These are phyloP conservation scores for Lyophyllum shimeji DNA, from an alignment of 768 basidiomycete genomes.

Conservation along the genomic window DNA sequence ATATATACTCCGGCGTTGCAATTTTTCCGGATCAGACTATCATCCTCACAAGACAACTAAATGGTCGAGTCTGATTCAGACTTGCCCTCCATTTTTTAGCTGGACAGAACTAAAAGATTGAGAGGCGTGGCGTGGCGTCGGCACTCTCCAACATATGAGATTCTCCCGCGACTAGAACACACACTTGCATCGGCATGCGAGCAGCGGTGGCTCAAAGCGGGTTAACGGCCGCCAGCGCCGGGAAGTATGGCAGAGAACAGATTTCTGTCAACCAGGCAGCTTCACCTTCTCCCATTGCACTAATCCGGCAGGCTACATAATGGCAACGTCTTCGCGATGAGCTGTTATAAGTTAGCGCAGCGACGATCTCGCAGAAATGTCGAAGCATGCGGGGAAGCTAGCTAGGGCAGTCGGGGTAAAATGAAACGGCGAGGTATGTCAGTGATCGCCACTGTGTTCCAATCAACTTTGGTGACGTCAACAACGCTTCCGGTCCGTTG, in stretches of 20 bases:
- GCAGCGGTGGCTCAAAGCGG: too few relatives aligned
- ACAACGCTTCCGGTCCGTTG: constrained; percentile 9
- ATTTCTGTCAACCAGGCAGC: too few relatives aligned
- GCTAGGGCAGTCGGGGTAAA: not conserved
- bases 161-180: not conserved
- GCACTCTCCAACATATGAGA: not conserved
- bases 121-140: not conserved
- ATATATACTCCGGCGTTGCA: constrained; percentile 13
- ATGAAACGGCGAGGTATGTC: not conserved
- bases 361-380: not conserved
- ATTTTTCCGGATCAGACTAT: constrained; percentile 22
- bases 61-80: not conserved
- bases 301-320: too few relatives aligned
- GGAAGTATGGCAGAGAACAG: too few relatives aligned
- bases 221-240: too few relatives aligned
- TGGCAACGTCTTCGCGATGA: not conserved
- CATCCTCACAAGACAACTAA: constrained; percentile 3
- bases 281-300: too few relatives aligned
- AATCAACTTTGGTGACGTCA: constrained; percentile 8
- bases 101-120: not conserved
- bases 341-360: not conserved
- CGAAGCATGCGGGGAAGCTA: not conserved
- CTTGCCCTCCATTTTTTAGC: not conserved
- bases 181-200: not conserved
- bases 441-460: not conserved